Evolutionary conservation across 371 early-diverging fungal genomes (phyloP), one percentile per base, ranked within the genome.

Genomic region (Rhizopus sp.): DNA sequence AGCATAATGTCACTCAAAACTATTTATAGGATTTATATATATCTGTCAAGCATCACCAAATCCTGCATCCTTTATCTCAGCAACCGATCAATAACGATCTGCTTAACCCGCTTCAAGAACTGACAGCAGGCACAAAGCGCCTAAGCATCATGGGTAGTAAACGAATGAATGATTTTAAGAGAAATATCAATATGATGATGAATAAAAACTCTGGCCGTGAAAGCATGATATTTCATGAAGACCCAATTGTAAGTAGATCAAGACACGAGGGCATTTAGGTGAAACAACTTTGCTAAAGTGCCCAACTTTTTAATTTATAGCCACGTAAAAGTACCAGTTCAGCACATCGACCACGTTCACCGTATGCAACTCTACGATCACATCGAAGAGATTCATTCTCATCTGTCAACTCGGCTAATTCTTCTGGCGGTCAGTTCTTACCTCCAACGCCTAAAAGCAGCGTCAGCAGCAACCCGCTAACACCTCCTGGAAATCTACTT

Each of bases 31-130:
- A 93, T 6, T 78, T 93, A 42, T 93, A 94, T 62, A 49, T 74
- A 0, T 83, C 89, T 4, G 89, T 94, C 39, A 89, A 90, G 63
- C 73, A 80, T 56, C 72, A 85, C 56, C 92, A 89, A 49, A 91
- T 94, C 50, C 65, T 88, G 4, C 88, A 91, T 55, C 91, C 88
- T 2, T 31, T 71, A 15, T 46, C 72, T 41, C 40, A 42, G 17
- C 40, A 57, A 52, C 47, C 53, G 39, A n/a, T 12, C 4, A 10
- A 44, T 33, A 50, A 55, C 16, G 55, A 54, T 31, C 32, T 49
- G 4, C 31, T 54, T 29, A 31, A 35, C 17, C 50, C 38, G 2
- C 16, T 23, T 7, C 16, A 23, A 7, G 48, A 30, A 23, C 2
- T 47, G 48, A 40, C 38, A 10, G 12, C 30, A 30, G 6, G 32